These are phyloP conservation scores for Penicillium diatomitis DNA, from an alignment of 495 filamentous ascomycete species.

Conservation along the genomic window DNA sequence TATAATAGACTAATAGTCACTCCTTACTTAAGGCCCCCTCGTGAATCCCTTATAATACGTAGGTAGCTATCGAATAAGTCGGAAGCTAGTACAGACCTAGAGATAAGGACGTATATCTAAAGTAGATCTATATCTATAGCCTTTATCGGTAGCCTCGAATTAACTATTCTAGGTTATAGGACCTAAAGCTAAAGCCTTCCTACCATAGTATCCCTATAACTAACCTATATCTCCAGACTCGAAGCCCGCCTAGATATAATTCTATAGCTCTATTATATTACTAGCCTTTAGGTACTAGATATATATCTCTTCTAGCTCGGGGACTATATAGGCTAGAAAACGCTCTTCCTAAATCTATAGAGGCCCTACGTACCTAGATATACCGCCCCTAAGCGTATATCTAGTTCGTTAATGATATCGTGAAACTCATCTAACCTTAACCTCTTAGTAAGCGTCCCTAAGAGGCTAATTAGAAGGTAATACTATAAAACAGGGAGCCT, in stretches of 20 bases:
- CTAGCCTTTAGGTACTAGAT: neutral
- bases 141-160: neutral
- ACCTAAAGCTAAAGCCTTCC: neutral
- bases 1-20: too few species aligned
- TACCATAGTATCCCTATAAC: neutral
- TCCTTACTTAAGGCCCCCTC: too few species aligned
- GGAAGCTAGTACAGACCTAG: too few species aligned
- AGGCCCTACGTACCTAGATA: too few species aligned
- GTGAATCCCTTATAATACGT: too few species aligned
- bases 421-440: too few species aligned
- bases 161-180: neutral
- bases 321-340: neutral
- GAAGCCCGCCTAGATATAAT: neutral
- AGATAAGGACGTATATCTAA: neutral
- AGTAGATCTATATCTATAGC: neutral
- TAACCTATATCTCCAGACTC: neutral
- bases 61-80: too few species aligned
- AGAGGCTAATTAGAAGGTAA: too few species aligned
- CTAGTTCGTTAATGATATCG: too few species aligned
- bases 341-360: neutral
- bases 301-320: neutral
- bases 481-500: too few species aligned
- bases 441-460: too few species aligned
- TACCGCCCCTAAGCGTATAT: too few species aligned
- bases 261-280: constrained; percentile 1